Evolutionary conservation across 2,329 filamentous ascomycete genomes (phyloP).

Genomic region (Seiridium unicorne): DNA sequence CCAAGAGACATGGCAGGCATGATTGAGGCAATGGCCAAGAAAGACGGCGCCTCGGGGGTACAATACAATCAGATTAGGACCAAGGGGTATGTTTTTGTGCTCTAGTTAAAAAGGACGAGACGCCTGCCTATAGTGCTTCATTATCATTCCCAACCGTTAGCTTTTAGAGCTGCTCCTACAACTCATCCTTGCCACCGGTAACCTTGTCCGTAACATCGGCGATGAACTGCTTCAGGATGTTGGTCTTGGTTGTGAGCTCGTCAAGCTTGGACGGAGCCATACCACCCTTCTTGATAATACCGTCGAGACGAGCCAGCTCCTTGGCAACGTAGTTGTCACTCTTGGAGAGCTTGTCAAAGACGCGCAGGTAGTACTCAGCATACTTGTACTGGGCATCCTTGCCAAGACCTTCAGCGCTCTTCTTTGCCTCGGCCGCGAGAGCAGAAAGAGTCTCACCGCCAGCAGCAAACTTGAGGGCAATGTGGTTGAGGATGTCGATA

Average conservation of each 20-base stretch:
- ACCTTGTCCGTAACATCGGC: conserved; percentile 55
- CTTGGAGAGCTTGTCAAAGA: conserved; percentile 78
- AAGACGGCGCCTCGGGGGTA: too few species aligned
- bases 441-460: conserved; percentile 61
- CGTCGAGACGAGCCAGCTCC: conserved; percentile 78
- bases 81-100: background rate
- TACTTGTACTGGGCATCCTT: conserved; percentile 68
- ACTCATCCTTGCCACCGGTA: conserved; percentile 63
- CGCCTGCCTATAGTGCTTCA: background rate
- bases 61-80: background rate
- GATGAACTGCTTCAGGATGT: conserved; percentile 80
- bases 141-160: background rate
- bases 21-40: too few species aligned
- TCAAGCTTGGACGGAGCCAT: conserved; percentile 84
- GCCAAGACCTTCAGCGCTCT: conserved; percentile 65
- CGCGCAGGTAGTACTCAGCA: conserved; percentile 90
- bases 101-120: background rate
- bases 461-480: conserved; percentile 69
- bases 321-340: conserved; percentile 80
- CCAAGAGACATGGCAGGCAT: too few species aligned
- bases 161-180: conserved; percentile 43
- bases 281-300: conserved; percentile 82
- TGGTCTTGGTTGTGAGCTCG: conserved; percentile 81
- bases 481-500: conserved; percentile 71
- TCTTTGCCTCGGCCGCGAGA: conserved; percentile 69